Conservation (phyloP, 805 yeast species). For the Priceomyces medius region DNA sequence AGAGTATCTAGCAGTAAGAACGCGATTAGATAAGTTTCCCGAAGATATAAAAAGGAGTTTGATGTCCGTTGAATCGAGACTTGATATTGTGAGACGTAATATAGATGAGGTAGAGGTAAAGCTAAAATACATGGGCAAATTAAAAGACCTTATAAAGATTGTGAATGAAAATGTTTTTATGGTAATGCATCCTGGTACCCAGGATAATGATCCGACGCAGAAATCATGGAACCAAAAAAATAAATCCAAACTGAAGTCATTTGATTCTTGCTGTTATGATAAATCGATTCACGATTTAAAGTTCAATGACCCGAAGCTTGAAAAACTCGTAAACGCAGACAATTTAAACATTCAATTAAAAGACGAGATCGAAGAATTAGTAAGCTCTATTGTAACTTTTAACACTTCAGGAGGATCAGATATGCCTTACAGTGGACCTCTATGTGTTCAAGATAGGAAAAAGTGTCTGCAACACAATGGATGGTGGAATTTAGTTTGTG, state of each 20-base stretch:
- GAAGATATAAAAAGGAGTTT: slow-evolving; percentile 18
- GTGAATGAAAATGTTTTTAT: slow-evolving; percentile 35
- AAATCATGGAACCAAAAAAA: slow-evolving; percentile 13
- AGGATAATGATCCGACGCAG: slow-evolving; percentile 9
- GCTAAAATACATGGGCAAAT: slow-evolving; percentile 21
- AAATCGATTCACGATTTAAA: slow-evolving; percentile 14
- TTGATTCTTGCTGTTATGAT: slow-evolving; percentile 58
- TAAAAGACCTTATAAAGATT: slow-evolving; percentile 36
- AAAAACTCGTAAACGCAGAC: slow-evolving; percentile 3
- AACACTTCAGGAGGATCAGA: slow-evolving; percentile 12
- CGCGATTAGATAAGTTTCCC: slow-evolving; percentile 17
- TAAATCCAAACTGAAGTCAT: slow-evolving; percentile 11
- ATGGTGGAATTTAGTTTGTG: slow-evolving; percentile 43
- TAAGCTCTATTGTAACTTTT: slow-evolving; percentile 10
- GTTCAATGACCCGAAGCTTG: slow-evolving; percentile 4
- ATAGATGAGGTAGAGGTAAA: slow-evolving; percentile 15
- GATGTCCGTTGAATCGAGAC: slow-evolving; percentile 15
- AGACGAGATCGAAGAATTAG: slow-evolving; percentile 16
- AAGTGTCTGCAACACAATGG: slow-evolving; percentile 57
- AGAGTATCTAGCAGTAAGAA: slow-evolving; percentile 16
- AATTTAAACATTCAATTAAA: slow-evolving; percentile 12
- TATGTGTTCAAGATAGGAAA: slow-evolving; percentile 54
- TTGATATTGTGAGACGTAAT: slow-evolving; percentile 12
- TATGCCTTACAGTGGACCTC: slow-evolving; percentile 14
- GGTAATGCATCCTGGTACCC: slow-evolving; percentile 9